phyloP scores from a whole-genome alignment of 176 grass and related monocot species.

The Tillandsia leiboldiana region DNA sequence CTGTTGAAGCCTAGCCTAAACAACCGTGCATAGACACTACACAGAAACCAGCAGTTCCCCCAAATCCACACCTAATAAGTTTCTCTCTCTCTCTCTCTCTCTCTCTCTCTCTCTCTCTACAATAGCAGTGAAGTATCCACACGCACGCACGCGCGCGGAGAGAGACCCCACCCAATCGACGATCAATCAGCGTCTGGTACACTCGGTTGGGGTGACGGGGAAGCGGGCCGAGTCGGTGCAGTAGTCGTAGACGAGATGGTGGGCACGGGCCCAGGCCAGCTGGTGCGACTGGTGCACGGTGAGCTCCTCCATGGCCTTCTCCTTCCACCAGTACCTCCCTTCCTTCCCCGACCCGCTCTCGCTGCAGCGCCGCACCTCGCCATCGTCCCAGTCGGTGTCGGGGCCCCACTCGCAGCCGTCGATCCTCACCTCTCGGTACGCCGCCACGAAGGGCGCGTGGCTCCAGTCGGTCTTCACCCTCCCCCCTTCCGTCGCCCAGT shows the following conservation, averaged over 20 bases:
- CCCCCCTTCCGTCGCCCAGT: slow-evolving; percentile 96
- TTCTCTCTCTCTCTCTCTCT: not conserved
- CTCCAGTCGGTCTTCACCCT: slow-evolving; percentile 95
- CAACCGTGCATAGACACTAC: no score
- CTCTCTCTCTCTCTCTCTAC: not conserved
- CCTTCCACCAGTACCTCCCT: slow-evolving; percentile 95
- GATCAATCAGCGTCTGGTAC: slow-evolving; percentile 16
- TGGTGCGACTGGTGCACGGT: slow-evolving; percentile 91
- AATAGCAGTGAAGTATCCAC: not conserved
- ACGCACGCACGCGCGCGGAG: no score
- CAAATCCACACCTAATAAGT: not conserved
- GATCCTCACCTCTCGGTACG: slow-evolving; percentile 58
- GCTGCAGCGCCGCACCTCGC: slow-evolving; percentile 53
- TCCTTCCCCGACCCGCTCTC: slow-evolving; percentile 64
- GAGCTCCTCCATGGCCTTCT: slow-evolving; percentile 89
- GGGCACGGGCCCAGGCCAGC: slow-evolving; percentile 82
- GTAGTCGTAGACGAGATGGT: slow-evolving; percentile 97
- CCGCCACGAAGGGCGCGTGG: slow-evolving; percentile 77
- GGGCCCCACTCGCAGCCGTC: slow-evolving; percentile 68
- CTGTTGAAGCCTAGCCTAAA: no score
- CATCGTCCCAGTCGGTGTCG: slow-evolving; percentile 17
- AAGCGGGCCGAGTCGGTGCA: slow-evolving; percentile 67
- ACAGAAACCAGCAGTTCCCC: slow-evolving; percentile 47
- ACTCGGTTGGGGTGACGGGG: slow-evolving; percentile 62
- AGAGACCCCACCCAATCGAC: not conserved